These are phyloP conservation scores for Parsonsia alboflavescens DNA, from an alignment of 257 asterid species.

Conservation along the genomic window DNA sequence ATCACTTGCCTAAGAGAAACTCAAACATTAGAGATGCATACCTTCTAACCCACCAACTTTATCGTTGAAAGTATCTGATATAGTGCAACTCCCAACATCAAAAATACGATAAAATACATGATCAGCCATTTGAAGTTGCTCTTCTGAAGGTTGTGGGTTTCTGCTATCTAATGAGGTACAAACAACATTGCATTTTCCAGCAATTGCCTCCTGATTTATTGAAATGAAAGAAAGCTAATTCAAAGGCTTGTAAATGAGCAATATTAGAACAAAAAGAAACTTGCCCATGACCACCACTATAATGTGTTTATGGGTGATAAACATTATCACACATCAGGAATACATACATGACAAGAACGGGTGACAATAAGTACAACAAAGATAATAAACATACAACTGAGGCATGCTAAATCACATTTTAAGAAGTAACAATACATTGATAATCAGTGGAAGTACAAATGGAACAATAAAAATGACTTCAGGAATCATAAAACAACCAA, in stretches of 20 bases:
- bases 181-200: conserved; percentile 81
- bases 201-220: conserved; percentile 72
- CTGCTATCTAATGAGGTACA: conserved; percentile 69
- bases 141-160: conserved; percentile 72
- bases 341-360: neutral
- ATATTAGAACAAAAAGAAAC: too few relatives aligned
- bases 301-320: neutral
- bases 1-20: neutral
- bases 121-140: conserved; percentile 61
- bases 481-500: too few relatives aligned
- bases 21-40: conserved; percentile 24
- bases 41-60: conserved; percentile 78
- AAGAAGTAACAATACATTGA: neutral
- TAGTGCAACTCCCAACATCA: conserved; percentile 52
- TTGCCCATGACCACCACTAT: neutral
- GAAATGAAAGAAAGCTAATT: conserved; percentile 3
- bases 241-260: neutral
- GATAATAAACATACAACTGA: too few relatives aligned
- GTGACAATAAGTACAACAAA: neutral
- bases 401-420: neutral
- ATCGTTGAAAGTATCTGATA: conserved; percentile 52
- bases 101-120: conserved; percentile 66
- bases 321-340: neutral
- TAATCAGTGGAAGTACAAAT: neutral
- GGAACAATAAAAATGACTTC: neutral